Conservation (phyloP, 1,139 yeast genomes). For the Debaryomyces psychrophilus region DNA sequence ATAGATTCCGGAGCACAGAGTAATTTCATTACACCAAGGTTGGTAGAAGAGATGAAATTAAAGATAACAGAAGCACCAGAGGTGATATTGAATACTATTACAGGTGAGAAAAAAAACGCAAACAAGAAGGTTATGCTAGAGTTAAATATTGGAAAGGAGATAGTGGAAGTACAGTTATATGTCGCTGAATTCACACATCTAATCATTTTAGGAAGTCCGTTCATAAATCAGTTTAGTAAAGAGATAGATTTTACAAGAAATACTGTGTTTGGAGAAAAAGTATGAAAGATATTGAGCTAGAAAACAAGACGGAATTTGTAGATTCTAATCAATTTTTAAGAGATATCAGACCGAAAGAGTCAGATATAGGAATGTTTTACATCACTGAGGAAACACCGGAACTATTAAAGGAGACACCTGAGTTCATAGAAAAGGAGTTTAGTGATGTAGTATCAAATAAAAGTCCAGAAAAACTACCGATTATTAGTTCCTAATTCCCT, state of each 20-base stretch:
- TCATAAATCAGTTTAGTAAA: not conserved
- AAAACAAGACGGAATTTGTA: not conserved
- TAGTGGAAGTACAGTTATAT: not conserved
- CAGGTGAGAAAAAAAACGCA: not conserved
- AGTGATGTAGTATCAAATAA: not conserved
- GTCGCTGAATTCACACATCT: not conserved
- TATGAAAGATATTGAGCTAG: not conserved
- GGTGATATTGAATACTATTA: slow-evolving; percentile 1
- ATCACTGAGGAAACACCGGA: not conserved
- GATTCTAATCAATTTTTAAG: slow-evolving; percentile 4
- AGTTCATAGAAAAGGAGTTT: not conserved
- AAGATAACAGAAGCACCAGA: not conserved
- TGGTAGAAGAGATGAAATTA: not conserved
- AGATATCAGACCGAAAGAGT: slow-evolving; percentile 1
- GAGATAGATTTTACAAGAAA: not conserved
- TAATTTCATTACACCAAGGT: slow-evolving; percentile 2
- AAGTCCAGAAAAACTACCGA: not conserved
- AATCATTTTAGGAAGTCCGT: not conserved
- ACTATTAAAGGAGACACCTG: not conserved
- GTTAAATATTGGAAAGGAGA: not conserved
- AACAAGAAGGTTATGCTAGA: not conserved
- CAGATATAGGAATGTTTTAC: slow-evolving; percentile 4
- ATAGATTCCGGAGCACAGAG: slow-evolving; percentile 5
- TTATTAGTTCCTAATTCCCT: too few relatives aligned
- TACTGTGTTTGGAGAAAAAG: not conserved